Conservation (phyloP, 257 asterid genomes). For the Nicotiana paniculata region DNA sequence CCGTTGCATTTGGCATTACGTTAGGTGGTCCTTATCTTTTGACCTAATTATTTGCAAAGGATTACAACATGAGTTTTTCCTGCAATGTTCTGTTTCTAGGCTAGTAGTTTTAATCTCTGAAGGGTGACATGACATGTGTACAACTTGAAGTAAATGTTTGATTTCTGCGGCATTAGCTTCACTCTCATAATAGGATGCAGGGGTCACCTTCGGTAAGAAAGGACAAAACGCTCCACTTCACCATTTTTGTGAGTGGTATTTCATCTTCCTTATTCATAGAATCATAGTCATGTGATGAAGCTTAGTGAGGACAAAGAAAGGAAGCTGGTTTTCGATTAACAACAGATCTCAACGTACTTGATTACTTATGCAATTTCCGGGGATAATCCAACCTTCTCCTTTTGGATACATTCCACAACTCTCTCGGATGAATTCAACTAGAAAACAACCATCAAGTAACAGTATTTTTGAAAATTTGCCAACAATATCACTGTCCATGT, state of each 20-base stretch:
- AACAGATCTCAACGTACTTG: background rate
- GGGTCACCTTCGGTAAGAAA: background rate
- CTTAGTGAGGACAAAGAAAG: background rate
- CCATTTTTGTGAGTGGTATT: background rate
- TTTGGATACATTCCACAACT: background rate
- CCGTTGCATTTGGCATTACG: background rate
- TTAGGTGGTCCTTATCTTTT: too few relatives aligned
- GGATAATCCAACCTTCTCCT: background rate
- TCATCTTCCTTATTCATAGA: background rate
- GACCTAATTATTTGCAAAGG: too few relatives aligned
- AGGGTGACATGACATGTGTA: constrained; percentile 10
- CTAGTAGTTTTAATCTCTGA: background rate
- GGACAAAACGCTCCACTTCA: background rate
- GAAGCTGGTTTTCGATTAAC: constrained; percentile 7
- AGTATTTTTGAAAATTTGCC: background rate
- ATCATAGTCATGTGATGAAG: background rate
- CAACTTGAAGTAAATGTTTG: constrained; percentile 14
- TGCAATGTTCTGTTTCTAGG: background rate
- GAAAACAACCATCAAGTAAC: constrained; percentile 15
- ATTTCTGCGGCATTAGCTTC: background rate
- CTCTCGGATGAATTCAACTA: constrained; percentile 2
- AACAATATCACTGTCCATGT: background rate
- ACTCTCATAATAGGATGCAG: background rate
- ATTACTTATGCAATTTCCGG: background rate
- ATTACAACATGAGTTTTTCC: background rate